Evolutionary conservation across 352 stramenopile species (phyloP).

Genomic region (Globisporangium spinosum): DNA sequence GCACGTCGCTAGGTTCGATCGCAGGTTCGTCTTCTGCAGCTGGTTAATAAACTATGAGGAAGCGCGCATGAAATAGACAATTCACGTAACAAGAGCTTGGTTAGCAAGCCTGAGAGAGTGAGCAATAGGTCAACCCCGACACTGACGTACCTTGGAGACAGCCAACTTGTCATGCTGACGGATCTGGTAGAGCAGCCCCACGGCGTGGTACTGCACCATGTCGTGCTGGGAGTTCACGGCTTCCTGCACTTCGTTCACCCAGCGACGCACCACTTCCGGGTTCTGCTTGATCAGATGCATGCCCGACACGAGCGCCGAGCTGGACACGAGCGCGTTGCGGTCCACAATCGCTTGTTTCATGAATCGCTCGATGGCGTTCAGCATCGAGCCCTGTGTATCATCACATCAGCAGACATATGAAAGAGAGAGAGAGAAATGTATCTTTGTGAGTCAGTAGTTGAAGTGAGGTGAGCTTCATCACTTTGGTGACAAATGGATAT

Average conservation of each 20-base stretch:
- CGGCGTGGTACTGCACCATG: slow-evolving; percentile 99
- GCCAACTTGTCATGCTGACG: slow-evolving; percentile 97
- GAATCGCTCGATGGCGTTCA: slow-evolving; percentile 94
- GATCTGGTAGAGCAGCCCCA: slow-evolving; percentile 98
- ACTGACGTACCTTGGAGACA: slow-evolving; percentile 88
- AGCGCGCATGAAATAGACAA: too few relatives aligned
- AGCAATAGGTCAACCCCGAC: background rate
- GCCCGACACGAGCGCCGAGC: slow-evolving; percentile 95
- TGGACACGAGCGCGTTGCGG: slow-evolving; percentile 95
- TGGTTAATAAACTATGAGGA: slow-evolving; percentile 65
- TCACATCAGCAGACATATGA: background rate
- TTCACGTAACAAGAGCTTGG: too few relatives aligned
- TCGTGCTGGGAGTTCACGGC: slow-evolving; percentile 94
- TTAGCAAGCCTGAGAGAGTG: too few relatives aligned
- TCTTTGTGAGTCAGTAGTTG: background rate
- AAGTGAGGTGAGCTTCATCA: background rate
- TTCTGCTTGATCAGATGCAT: slow-evolving; percentile 94
- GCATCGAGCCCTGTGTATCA: slow-evolving; percentile 58
- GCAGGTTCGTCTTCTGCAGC: slow-evolving; percentile 92
- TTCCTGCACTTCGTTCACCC: slow-evolving; percentile 98
- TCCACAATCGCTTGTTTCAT: slow-evolving; percentile 99
- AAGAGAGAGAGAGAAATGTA: background rate
- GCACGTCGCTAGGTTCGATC: slow-evolving; percentile 94
- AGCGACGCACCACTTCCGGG: slow-evolving; percentile 90
- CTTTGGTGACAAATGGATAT: background rate